Base-by-base conservation (phyloP, 371 early-diverging fungal genomes). In the Vairimorpha ceranae region DNA sequence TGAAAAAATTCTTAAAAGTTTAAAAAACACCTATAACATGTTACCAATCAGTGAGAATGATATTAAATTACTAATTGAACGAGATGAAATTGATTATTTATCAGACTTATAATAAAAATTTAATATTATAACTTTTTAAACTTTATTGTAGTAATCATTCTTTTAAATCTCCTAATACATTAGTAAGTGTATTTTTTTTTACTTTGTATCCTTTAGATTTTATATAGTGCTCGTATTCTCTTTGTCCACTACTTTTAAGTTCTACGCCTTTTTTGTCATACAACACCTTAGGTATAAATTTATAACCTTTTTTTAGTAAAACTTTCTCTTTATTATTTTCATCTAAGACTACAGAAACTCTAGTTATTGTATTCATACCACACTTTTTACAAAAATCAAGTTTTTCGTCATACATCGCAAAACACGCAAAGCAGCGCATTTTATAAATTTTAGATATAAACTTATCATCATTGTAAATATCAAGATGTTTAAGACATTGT, bases 301-400 rank as follows among this genome's bases (percentile, higher is more conserved):
- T 63, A 36, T 65, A 79, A 30, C 54, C 46, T 43, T 76, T 76
- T 52, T 76, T 76, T 43, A 79, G 59, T 3, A 51, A 59, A 29
- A 73, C 8, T 30, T 60, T 23, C 35, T 74, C 75, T 1, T 48
- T 65, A 25, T 41, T 41, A 21, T 75, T 60, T 35, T 68, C 61
- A 36, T 67, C 54, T 17, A 36, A 1, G 25, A 46, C 54, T 36
- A 79, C 72, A 12, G 65, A 30, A 41, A 79, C 76, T 60, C 73
- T 67, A 61, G 77, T 73, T 10, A 79, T n/a, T 41, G 80, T 76
- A 10, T 64, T 65, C 59, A 73, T 60, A 0, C 80, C 80, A 60
- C 80, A 79, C 19, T 61, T 66, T 36, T 66, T 65, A 66, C 80
- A 79, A 61, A 79, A 79, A 65, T 79, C 80, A 54, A 70, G 21